Conservation (phyloP, 345 rosid genomes). For the Carallia pectinifolia region DNA sequence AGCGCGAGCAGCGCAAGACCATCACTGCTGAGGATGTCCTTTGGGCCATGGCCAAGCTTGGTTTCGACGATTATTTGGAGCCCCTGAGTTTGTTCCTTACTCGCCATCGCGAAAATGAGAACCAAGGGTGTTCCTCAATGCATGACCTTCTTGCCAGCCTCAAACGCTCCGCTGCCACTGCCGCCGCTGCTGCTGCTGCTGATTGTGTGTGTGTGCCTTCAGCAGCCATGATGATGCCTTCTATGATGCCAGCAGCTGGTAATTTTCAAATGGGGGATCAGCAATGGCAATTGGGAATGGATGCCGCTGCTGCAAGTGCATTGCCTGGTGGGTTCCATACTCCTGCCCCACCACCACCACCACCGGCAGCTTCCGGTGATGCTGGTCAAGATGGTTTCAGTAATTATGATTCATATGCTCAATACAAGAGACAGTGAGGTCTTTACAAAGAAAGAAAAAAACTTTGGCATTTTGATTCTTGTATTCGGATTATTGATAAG, state of each 20-base stretch:
- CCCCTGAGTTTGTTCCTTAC: constrained; percentile 73
- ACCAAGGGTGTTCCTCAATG: constrained; percentile 37
- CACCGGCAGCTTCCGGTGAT: background rate
- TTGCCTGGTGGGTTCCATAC: constrained; percentile 5
- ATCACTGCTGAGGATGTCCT: constrained; percentile 89
- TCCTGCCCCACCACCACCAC: background rate
- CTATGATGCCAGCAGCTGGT: too few relatives aligned
- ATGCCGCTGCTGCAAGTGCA: constrained; percentile 7
- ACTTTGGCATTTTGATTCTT: background rate
- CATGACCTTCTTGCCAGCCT: constrained; percentile 9
- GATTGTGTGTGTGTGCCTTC: background rate
- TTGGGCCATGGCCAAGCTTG: constrained; percentile 94
- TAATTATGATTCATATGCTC: constrained; percentile 4
- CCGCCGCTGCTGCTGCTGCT: constrained; percentile 8
- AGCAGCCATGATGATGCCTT: too few relatives aligned
- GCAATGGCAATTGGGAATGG: background rate
- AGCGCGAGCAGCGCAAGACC: constrained; percentile 92
- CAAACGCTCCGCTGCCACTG: constrained; percentile 6
- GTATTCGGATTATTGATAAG: background rate
- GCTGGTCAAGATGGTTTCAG: background rate
- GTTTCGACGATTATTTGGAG: constrained; percentile 85
- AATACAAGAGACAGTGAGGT: background rate
- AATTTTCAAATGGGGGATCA: too few relatives aligned
- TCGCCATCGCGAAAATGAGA: constrained; percentile 75
- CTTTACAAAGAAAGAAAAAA: background rate